A percentile compares a stretch with the other conserved stretches of the same genome.
Conservation (phyloP, 495 filamentous ascomycete species). For the Lasiosphaeria miniovina region DNA sequence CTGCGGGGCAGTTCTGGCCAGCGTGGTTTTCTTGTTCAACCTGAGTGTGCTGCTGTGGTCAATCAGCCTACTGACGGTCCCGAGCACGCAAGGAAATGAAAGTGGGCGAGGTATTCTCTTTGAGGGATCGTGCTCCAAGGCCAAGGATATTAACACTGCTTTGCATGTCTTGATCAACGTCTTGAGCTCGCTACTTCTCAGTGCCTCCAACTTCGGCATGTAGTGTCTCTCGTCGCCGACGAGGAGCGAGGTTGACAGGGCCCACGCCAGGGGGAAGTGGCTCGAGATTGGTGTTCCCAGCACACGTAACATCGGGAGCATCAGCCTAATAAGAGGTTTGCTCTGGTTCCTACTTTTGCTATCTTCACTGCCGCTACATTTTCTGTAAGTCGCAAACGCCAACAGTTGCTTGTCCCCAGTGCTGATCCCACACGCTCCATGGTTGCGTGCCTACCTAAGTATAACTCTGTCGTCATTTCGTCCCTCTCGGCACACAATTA, state of each 20-base stretch:
- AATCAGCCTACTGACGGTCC: no score
- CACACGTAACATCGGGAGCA: not conserved
- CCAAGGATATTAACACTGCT: not conserved
- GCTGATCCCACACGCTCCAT: not conserved
- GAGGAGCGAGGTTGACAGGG: not conserved
- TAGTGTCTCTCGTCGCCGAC: not conserved
- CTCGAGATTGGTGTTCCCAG: slow-evolving; percentile 1
- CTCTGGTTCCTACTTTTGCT: not conserved
- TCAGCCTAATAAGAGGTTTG: not conserved
- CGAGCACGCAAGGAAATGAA: no score
- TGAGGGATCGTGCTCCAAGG: not conserved
- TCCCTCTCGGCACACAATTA: not conserved
- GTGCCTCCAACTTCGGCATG: not conserved
- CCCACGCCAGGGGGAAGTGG: not conserved
- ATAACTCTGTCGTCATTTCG: not conserved
- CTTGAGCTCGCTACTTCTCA: not conserved
- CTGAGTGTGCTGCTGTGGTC: no score
- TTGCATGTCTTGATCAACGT: slow-evolving; percentile 1
- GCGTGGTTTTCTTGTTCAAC: no score
- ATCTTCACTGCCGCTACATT: not conserved
- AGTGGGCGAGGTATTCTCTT: no score
- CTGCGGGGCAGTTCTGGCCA: no score
- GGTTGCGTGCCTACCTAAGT: not conserved
- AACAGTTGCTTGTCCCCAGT: no score
- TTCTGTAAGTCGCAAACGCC: not conserved